A percentile compares a stretch with the other conserved stretches of the same genome.
Evolutionary conservation across 345 rosid genomes (phyloP).

Genomic region (Eucalyptus virginea): DNA sequence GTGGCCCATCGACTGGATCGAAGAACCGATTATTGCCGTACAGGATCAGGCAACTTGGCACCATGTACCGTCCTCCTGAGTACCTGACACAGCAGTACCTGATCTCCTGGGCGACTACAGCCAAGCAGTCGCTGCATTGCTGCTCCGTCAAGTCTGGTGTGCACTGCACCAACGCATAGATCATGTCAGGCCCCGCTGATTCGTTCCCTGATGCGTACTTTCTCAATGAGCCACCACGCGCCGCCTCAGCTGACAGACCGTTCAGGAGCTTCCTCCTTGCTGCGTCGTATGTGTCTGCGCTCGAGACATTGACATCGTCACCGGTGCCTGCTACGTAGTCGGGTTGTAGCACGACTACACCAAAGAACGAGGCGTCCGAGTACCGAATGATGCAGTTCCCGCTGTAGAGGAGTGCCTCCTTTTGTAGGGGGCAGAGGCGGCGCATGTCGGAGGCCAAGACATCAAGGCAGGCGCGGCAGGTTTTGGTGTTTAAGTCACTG

Average conservation of each 20-base stretch:
- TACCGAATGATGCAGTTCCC: neutral
- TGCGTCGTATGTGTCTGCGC: neutral
- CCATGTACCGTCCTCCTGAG: neutral
- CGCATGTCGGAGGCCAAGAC: neutral
- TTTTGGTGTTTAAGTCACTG: accelerated
- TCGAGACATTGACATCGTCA: neutral
- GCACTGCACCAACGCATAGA: neutral
- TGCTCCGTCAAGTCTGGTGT: neutral
- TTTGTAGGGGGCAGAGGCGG: neutral
- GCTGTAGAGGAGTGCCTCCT: neutral
- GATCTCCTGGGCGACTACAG: neutral
- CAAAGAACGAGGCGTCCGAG: neutral
- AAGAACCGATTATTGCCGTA: neutral
- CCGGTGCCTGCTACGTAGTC: accelerated
- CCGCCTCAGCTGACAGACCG: neutral
- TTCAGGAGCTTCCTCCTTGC: neutral
- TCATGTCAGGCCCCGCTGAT: neutral
- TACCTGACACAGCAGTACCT: neutral
- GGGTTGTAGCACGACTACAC: neutral
- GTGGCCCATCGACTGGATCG: neutral
- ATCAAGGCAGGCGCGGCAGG: neutral
- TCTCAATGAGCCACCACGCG: neutral
- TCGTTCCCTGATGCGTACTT: neutral
- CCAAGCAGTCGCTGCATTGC: neutral
- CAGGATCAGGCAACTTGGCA: neutral